Conservation (phyloP, 768 basidiomycete species). For the Coprinellus micaceus region DNA sequence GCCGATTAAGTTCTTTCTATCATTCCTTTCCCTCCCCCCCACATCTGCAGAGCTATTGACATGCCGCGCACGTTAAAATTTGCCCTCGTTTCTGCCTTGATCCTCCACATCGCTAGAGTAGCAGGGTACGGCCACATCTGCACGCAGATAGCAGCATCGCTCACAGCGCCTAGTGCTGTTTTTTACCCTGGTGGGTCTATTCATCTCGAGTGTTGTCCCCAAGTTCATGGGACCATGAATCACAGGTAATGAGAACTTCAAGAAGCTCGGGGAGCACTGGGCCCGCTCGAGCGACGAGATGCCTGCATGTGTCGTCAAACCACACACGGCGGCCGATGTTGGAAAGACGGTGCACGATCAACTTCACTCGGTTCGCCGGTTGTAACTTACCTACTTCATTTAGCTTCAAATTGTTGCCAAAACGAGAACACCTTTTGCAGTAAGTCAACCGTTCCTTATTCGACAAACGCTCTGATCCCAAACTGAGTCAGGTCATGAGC, state of each 20-base stretch:
- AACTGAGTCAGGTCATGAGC: conserved; percentile 57
- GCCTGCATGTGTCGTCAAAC: conserved; percentile 53
- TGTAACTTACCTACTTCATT: neutral
- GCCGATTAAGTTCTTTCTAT: no score
- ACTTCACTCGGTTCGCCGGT: no score
- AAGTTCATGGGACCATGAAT: neutral
- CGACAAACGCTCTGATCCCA: neutral
- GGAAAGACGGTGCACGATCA: conserved; percentile 46
- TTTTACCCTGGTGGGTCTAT: neutral
- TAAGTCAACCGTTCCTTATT: conserved; percentile 31
- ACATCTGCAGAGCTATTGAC: no score
- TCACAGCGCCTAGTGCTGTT: neutral
- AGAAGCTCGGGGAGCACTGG: conserved; percentile 35
- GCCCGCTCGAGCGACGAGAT: conserved; percentile 42
- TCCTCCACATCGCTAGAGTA: no score
- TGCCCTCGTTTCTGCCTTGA: no score
- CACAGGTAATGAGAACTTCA: neutral
- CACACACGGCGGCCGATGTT: conserved; percentile 47
- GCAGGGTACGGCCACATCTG: neutral
- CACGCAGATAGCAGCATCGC: neutral
- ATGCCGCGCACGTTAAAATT: no score
- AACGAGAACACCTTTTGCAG: conserved; percentile 48
- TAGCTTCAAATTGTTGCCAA: conserved; percentile 45
- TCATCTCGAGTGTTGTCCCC: neutral
- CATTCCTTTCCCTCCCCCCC: no score